Conservation (phyloP, 495 filamentous ascomycete species). For the Penicillium ucsense region DNA sequence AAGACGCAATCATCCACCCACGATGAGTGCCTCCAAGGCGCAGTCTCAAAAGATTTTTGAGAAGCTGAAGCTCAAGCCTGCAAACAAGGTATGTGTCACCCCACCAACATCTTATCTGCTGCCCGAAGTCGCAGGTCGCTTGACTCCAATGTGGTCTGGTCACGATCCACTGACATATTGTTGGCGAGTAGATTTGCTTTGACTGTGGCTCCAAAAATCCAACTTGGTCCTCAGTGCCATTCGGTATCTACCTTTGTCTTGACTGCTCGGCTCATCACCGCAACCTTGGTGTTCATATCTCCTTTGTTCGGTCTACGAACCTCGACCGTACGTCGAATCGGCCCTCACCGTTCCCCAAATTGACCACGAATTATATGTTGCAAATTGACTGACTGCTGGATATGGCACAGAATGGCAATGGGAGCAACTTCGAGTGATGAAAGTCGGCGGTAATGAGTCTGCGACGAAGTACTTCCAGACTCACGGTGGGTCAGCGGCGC, state of each 20-base stretch:
- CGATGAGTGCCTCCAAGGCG: constrained; percentile 84
- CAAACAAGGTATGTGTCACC: constrained; percentile 68
- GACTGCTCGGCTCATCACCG: constrained; percentile 92
- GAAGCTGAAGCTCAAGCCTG: constrained; percentile 86
- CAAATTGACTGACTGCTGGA: constrained; percentile 2
- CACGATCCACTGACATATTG: constrained; percentile 15
- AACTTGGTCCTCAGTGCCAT: constrained; percentile 94
- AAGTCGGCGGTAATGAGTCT: constrained; percentile 95
- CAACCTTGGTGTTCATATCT: constrained; percentile 88
- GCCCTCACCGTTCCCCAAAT: not conserved
- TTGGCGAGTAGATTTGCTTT: constrained; percentile 68
- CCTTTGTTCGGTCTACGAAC: constrained; percentile 95
- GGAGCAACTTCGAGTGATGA: constrained; percentile 97
- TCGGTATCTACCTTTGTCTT: constrained; percentile 95
- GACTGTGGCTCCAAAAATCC: constrained; percentile 96
- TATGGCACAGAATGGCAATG: constrained; percentile 83
- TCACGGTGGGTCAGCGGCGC: constrained; percentile 84
- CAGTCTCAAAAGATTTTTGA: constrained; percentile 96
- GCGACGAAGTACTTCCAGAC: constrained; percentile 96
- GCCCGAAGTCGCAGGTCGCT: not conserved
- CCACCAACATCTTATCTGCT: constrained; percentile 12
- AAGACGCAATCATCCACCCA: constrained; percentile 16
- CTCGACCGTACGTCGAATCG: constrained; percentile 75
- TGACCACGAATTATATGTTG: constrained; percentile 3
- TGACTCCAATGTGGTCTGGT: constrained; percentile 5